These are phyloP conservation scores for Lipomyces yamanashiensis DNA, from an alignment of 805 yeast species.

Conservation along the genomic window DNA sequence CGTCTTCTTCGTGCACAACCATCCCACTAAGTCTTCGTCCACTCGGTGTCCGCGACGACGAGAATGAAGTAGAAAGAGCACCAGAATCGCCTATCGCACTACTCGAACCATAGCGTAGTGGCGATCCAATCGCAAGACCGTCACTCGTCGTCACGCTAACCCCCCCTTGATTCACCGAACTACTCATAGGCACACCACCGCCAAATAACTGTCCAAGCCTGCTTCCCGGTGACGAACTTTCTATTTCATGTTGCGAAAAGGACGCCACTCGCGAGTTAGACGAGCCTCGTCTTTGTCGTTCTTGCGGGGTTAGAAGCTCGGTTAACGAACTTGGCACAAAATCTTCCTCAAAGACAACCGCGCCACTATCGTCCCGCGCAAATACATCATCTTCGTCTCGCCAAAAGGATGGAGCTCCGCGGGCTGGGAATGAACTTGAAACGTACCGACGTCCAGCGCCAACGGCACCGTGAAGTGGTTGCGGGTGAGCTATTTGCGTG, in stretches of 20 bases:
- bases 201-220: conserved; percentile 33
- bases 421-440: conserved; percentile 36
- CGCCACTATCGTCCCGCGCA: background rate
- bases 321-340: conserved; percentile 79
- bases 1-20: conserved; percentile 16
- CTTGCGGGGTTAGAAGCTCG: conserved; percentile 84
- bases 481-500: too few relatives aligned
- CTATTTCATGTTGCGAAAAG: conserved; percentile 7
- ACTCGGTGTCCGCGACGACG: conserved; percentile 16
- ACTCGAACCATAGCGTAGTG: conserved; percentile 18
- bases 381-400: conserved; percentile 17
- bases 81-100: background rate
- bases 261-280: conserved; percentile 43
- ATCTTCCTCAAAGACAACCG: conserved; percentile 62
- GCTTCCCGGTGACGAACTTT: conserved; percentile 28
- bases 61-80: background rate
- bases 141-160: background rate
- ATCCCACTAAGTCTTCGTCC: conserved; percentile 8
- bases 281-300: conserved; percentile 69
- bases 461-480: background rate
- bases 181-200: background rate
- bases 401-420: conserved; percentile 27
- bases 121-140: conserved; percentile 23
- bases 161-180: background rate
- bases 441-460: conserved; percentile 25